Conservation (phyloP, 208 protist species). For the Phytomonas sp. region DNA sequence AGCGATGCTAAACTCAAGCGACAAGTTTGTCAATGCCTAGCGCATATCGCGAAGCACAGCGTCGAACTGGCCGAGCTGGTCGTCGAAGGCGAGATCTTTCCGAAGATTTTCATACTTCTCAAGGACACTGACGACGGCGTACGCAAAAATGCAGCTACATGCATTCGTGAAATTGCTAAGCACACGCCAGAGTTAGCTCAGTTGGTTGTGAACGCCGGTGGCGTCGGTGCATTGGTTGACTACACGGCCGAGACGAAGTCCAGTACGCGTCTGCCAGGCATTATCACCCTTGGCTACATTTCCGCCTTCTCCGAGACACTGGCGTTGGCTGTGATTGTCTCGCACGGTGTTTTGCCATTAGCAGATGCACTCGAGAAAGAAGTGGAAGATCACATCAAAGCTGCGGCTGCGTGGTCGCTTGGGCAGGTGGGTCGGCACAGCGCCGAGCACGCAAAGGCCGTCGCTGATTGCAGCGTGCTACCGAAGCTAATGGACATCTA, state of each 20-base stretch:
- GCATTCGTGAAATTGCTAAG: constrained; percentile 97
- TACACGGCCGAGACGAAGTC: constrained; percentile 92
- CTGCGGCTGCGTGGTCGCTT: constrained; percentile 90
- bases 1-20: constrained; percentile 95
- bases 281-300: constrained; percentile 99
- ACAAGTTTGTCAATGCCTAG: constrained; percentile 93
- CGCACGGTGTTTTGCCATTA: constrained; percentile 89
- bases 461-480: constrained; percentile 95
- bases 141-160: constrained; percentile 95
- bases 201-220: constrained; percentile 96
- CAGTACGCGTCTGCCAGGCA: constrained; percentile 91
- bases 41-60: constrained; percentile 97
- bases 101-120: constrained; percentile 93
- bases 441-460: constrained; percentile 95
- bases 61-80: constrained; percentile 97
- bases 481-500: constrained; percentile 90
- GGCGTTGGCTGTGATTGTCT: constrained; percentile 93
- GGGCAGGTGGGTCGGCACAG: constrained; percentile 96
- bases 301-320: constrained; percentile 96
- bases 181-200: constrained; percentile 97
- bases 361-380: constrained; percentile 89
- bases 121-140: constrained; percentile 95
- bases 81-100: constrained; percentile 98
- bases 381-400: constrained; percentile 93
- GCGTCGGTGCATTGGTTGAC: constrained; percentile 96